Base-by-base conservation (phyloP, 805 yeast genomes). In the Wickerhamomyces tratensis region DNA sequence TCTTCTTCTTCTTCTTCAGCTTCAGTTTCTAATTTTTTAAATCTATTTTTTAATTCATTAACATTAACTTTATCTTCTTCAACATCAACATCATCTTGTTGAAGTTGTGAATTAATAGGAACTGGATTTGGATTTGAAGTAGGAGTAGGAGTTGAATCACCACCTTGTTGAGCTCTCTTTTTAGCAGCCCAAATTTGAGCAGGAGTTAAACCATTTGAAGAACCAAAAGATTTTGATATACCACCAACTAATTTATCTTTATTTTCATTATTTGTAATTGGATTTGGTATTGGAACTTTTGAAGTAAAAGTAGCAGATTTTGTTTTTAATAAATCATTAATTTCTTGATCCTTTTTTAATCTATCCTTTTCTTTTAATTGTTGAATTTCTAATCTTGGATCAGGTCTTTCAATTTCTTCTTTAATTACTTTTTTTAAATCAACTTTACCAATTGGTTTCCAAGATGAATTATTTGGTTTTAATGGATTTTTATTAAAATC, bases 141-240 rank as follows among this genome's bases (percentile, higher is more conserved):
- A 40, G 55, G 44, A 30, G 54, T 61, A 35, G 57, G 48, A 12
- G 55, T 48, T 40, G 55, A 49, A 39, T 67, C 75, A 13, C 33
- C 29, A 38, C 67, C 64, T 50, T 70, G 74, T 52, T 68, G 77
- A 58, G 79, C 72, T 39, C 87, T 95, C 57, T 82, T 78, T 65
- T 81, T 84, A 58, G 84, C 96, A 25, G 96, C 97, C 97, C 97
- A 88, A 29, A 86, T 54, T 65, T 88, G 96, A 29, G 96, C 96
- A 25, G 97, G 96, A 7, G 95, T 84, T 62, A 86, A 85, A 46
- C 95, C 96, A 46, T 72, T 75, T 47, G 74, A 74, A 42, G 81
- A 65, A 47, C 76, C 93, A 58, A 75, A 82, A 52, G 63, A 63
- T 58, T 77, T 71, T 29, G 76, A 70, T 40, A 78, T 64, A 35